These are phyloP conservation scores for Iris macrosiphon DNA, from an alignment of 106 monocot species.

Conservation along the genomic window DNA sequence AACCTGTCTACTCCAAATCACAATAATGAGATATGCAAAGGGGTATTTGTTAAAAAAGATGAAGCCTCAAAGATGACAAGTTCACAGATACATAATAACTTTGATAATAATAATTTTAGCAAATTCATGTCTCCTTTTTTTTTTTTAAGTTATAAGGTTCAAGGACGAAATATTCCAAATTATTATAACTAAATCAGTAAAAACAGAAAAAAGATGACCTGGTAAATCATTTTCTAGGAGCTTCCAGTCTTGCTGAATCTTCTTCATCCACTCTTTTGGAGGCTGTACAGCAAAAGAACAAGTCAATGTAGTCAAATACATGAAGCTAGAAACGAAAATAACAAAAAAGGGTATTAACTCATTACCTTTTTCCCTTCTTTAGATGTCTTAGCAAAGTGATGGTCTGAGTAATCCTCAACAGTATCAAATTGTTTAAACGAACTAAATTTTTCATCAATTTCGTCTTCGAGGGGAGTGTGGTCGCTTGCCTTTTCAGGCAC, in stretches of 20 bases:
- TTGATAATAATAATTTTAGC: too few relatives aligned
- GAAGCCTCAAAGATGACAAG: background rate
- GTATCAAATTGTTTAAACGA: conserved; percentile 45
- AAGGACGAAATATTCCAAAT: background rate
- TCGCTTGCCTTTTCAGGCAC: background rate
- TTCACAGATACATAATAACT: background rate
- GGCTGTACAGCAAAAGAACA: background rate
- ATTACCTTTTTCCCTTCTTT: conserved; percentile 1
- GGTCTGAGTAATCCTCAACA: conserved; percentile 41
- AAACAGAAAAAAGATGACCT: conserved; percentile 6
- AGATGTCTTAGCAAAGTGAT: conserved; percentile 15
- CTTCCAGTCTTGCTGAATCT: conserved; percentile 19
- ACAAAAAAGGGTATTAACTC: background rate
- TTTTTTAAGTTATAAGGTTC: too few relatives aligned
- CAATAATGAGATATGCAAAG: too few relatives aligned
- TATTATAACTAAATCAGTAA: background rate
- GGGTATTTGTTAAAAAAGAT: background rate
- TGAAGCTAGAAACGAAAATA: background rate
- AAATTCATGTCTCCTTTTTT: too few relatives aligned
- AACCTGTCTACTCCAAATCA: too few relatives aligned
- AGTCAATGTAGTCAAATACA: background rate
- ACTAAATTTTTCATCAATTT: conserved; percentile 20
- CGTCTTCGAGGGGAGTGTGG: conserved; percentile 16
- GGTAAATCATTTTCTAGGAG: conserved; percentile 15
- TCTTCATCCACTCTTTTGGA: conserved; percentile 1